Percentiles rank a stretch among this genome's conserved stretches.
phyloP scores from a whole-genome alignment of 2,329 filamentous ascomycete species.

The Hysterium pulicare region DNA sequence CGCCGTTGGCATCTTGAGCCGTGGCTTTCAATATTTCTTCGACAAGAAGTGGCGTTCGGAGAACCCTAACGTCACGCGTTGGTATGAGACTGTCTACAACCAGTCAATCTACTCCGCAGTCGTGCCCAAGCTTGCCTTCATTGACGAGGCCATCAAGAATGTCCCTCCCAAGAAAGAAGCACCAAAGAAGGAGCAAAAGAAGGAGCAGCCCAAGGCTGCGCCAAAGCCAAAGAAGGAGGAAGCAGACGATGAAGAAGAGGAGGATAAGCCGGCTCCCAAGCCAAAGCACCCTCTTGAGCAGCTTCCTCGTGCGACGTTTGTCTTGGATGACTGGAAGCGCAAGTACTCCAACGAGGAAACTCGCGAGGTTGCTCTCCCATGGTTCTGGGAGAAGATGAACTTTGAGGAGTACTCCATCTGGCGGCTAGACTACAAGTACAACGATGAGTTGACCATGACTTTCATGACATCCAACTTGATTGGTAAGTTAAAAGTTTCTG shows the following conservation, averaged over 20 bases:
- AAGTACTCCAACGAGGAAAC: conserved; percentile 97
- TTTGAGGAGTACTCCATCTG: conserved; percentile 95
- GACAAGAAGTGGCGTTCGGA: conserved; percentile 82
- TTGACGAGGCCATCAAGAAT: conserved; percentile 76
- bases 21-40: conserved; percentile 91
- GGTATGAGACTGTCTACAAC: conserved; percentile 92
- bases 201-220: conserved; percentile 55
- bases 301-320: conserved; percentile 74
- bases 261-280: conserved; percentile 68
- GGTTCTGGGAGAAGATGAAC: conserved; percentile 97
- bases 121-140: conserved; percentile 69
- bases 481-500: conserved; percentile 45
- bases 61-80: conserved; percentile 84
- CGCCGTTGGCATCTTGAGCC: conserved; percentile 70
- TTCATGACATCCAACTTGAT: conserved; percentile 99
- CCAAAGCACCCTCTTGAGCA: conserved; percentile 93
- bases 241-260: conserved; percentile 60
- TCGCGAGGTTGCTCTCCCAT: conserved; percentile 76
- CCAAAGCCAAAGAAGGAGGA: conserved; percentile 53
- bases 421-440: conserved; percentile 97
- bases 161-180: conserved; percentile 68
- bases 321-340: conserved; percentile 97
- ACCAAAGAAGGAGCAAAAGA: conserved; percentile 65
- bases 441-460: conserved; percentile 90
- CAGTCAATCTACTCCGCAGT: conserved; percentile 87